Conservation (phyloP, 148 eudicot genomes). For the Suaeda aralocaspica region DNA sequence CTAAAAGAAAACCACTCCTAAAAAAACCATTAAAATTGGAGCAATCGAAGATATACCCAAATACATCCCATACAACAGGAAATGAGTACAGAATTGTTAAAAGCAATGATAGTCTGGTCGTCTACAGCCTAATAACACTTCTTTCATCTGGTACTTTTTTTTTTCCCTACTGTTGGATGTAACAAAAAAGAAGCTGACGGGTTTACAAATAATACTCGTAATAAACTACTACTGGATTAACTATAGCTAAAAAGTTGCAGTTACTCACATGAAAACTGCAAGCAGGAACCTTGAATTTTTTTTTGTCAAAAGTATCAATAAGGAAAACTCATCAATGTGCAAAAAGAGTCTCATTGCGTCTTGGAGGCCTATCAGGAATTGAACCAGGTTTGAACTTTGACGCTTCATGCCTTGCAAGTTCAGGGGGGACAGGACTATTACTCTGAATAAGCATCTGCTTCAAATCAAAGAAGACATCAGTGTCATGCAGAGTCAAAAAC, state of each 20-base stretch:
- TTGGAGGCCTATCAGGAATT: conserved; percentile 60
- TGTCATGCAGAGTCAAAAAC: conserved; percentile 67
- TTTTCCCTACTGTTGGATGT: neutral
- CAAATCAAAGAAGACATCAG: conserved; percentile 73
- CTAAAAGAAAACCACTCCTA: neutral
- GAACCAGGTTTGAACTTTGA: conserved; percentile 58
- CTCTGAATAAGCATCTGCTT: conserved; percentile 78
- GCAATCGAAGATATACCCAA: neutral
- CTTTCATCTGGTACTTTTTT: too few relatives aligned
- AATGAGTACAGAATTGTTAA: neutral
- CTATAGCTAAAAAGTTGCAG: neutral
- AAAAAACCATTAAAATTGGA: too few relatives aligned
- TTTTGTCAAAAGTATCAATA: neutral
- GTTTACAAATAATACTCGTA: neutral
- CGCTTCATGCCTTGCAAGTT: conserved; percentile 74
- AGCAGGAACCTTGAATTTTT: neutral
- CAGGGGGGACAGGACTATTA: conserved; percentile 77
- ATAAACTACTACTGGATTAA: neutral
- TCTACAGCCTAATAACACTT: too few relatives aligned
- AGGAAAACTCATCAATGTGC: conserved; percentile 32
- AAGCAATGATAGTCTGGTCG: neutral
- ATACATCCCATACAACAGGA: neutral
- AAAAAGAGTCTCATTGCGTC: conserved; percentile 55
- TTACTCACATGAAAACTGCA: conserved; percentile 24
- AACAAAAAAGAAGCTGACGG: neutral